phyloP scores from a whole-genome alignment of 176 grass and related monocot species.

The Oryza glaberrima region DNA sequence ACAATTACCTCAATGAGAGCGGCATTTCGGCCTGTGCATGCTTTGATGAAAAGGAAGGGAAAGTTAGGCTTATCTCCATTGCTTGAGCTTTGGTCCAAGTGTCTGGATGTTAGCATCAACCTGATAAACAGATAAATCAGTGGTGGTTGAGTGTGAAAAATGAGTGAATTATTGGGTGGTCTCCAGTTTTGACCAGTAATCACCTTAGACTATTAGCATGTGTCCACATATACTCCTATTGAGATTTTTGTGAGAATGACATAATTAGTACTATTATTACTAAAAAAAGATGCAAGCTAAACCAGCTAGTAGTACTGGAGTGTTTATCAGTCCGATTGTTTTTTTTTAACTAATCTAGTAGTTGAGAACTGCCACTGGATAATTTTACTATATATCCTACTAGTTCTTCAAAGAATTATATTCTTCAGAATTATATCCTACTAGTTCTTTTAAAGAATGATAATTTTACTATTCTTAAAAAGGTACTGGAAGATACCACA shows the following conservation, averaged over 20 bases:
- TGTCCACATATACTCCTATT: not conserved
- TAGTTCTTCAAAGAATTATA: not conserved
- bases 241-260: not conserved
- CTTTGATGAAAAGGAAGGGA: conserved; percentile 37
- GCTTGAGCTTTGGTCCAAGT: conserved; percentile 40
- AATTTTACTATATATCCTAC: not conserved
- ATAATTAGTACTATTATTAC: not conserved
- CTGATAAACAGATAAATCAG: conserved; percentile 18
- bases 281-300: not conserved
- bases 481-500: no score
- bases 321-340: not conserved
- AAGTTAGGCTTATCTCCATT: conserved; percentile 53
- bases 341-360: not conserved
- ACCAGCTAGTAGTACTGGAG: not conserved
- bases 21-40: conserved; percentile 27
- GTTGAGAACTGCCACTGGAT: not conserved
- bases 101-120: conserved; percentile 54
- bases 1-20: conserved; percentile 47
- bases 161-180: conserved; percentile 43
- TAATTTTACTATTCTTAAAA: no score
- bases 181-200: conserved; percentile 35
- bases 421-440: no score
- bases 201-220: conserved; percentile 27
- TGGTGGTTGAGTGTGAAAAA: conserved; percentile 40
- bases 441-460: no score